Conservation (phyloP, 2,329 filamentous ascomycete genomes). For the Tolypocladium tropicale region DNA sequence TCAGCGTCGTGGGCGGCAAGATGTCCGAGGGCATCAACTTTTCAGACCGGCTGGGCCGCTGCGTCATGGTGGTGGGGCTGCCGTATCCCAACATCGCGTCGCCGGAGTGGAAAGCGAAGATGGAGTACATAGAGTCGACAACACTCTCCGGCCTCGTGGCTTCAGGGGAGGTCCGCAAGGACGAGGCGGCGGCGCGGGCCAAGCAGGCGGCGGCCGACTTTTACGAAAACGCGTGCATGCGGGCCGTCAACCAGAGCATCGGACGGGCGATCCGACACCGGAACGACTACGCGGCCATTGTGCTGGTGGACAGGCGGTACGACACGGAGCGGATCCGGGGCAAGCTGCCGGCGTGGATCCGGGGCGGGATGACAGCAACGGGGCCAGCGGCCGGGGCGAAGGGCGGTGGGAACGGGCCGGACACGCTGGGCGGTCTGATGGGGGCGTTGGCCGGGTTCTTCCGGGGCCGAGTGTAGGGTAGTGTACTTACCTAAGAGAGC, state of each 20-base stretch:
- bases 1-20: conserved; percentile 88
- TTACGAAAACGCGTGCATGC: conserved; percentile 93
- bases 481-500: not conserved
- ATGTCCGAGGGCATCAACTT: conserved; percentile 99
- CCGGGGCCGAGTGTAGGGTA: conserved; percentile 23
- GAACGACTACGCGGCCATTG: conserved; percentile 81
- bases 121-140: conserved; percentile 70
- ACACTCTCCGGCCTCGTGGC: conserved; percentile 26
- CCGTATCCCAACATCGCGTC: conserved; percentile 87
- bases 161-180: conserved; percentile 5
- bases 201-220: conserved; percentile 62
- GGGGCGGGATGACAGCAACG: conserved; percentile 46
- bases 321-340: conserved; percentile 58
- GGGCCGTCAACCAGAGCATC: conserved; percentile 93
- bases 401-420: conserved; percentile 32
- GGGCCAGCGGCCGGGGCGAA: conserved; percentile 13
- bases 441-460: conserved; percentile 48
- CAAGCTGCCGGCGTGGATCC: conserved; percentile 88
- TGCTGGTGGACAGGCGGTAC: conserved; percentile 77
- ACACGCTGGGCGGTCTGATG: conserved; percentile 45
- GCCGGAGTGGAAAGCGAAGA: conserved; percentile 86
- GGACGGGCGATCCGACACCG: conserved; percentile 83
- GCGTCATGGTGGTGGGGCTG: conserved; percentile 82
- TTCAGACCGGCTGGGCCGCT: conserved; percentile 78
- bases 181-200: conserved; percentile 18